Percentiles rank a stretch among this genome's conserved stretches.
phyloP scores from a whole-genome alignment of 345 rosid genomes.

The Populus davidiana region DNA sequence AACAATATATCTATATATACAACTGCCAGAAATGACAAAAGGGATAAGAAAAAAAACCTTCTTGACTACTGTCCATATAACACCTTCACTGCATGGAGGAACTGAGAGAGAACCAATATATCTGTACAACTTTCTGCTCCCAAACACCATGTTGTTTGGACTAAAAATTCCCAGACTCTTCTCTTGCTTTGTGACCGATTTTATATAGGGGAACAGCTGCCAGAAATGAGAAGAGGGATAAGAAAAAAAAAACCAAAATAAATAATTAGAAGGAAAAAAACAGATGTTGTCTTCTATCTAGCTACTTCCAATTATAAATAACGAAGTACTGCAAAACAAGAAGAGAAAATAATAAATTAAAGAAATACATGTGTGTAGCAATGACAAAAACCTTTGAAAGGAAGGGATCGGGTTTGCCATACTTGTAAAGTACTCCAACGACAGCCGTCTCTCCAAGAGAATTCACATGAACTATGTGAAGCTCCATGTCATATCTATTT shows the following conservation, averaged over 20 bases:
- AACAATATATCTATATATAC: no score
- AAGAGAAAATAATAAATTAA: background rate
- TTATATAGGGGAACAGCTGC: no score
- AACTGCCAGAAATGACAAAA: no score
- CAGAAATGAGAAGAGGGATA: no score
- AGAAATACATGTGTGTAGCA: no score
- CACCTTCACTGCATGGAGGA: constrained; percentile 76
- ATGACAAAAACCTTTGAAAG: constrained; percentile 25
- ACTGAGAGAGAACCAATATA: constrained; percentile 57
- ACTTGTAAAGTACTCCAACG: constrained; percentile 48
- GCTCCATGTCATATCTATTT: constrained; percentile 49
- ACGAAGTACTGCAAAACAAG: no score
- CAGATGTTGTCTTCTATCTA: no score
- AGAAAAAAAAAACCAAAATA: no score
- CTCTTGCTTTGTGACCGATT: no score
- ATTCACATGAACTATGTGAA: constrained; percentile 56
- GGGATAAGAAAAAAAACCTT: constrained; percentile 20
- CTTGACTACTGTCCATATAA: constrained; percentile 55
- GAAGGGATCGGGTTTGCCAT: constrained; percentile 53
- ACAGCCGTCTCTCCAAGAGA: constrained; percentile 16
- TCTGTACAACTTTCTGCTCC: constrained; percentile 52
- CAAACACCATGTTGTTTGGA: constrained; percentile 47
- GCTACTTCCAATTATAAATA: no score
- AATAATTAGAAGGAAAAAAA: no score
- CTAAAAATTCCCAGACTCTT: constrained; percentile 22